Base-by-base conservation (phyloP, 2,329 filamentous ascomycete genomes). In the Exophiala spinifera region DNA sequence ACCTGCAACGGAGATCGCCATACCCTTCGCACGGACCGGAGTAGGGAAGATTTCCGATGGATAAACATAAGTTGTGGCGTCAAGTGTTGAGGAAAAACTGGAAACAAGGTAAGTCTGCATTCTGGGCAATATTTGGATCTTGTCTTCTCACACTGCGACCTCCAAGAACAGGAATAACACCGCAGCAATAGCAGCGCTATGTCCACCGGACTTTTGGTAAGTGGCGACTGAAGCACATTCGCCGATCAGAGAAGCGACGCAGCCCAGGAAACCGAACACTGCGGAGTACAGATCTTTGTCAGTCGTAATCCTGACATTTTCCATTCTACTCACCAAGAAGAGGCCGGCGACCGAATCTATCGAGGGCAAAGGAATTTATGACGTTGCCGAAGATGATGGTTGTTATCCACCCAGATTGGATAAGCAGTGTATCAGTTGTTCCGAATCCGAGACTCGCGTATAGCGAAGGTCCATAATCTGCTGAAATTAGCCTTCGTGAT, bases 1-100 rank as follows among this genome's bases (percentile, higher is more conserved):
- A 15, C 72, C 73, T 23, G 76, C 66, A 1, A 73, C 71, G 46
- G 71, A 84, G 69, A 83, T 83, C 64, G 83, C 83, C 51, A 77
- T 76, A 83, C 84, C 84, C 69, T 85, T 86, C 47, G 81, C 82
- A 59, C 84, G 81, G 2, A 85, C 75, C 13, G 80, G 77, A 28
- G 83, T 76, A 0, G 84, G 83, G 70, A 79, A 86, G 19, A 86
- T 72, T 66, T 86, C 83, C 0, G 82, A 77, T 0, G 79, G 81
- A 60, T 86, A 86, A 5, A 77, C 75, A 40, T 49, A 52, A 20
- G 10, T 17, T 48, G 15, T 13, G 39, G 11, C 23, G 28, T n/a
- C n/a, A n/a, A n/a, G n/a, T n/a, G n/a, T n/a, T n/a, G n/a, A n/a
- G n/a, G n/a, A n/a, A n/a, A n/a, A n/a, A n/a, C n/a, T n/a, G n/a